Percentiles rank a stretch among this genome's conserved stretches.
phyloP scores from a whole-genome alignment of 2,329 filamentous ascomycete genomes.

The Alternaria ethzedia region DNA sequence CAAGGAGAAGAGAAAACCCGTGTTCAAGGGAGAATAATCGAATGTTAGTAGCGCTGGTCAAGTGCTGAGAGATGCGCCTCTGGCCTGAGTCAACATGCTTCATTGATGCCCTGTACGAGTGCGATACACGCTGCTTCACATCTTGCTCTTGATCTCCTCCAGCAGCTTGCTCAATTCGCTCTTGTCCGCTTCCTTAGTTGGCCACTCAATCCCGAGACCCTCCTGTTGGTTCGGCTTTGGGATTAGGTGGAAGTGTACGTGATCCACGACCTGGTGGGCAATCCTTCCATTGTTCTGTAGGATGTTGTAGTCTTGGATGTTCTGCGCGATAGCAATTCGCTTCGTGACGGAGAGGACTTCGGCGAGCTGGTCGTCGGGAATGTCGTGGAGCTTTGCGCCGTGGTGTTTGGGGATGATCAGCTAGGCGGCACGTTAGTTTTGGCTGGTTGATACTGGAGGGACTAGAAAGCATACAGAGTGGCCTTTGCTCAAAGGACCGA shows the following conservation, averaged over 20 bases:
- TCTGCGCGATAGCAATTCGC: conserved; percentile 79
- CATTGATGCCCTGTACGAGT: conserved; percentile 15
- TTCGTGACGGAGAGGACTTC: conserved; percentile 89
- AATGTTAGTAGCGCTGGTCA: not conserved
- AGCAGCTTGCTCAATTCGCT: conserved; percentile 78
- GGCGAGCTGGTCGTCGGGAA: conserved; percentile 83
- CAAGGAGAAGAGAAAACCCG: conserved; percentile 73
- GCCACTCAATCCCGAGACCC: conserved; percentile 83
- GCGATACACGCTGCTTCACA: conserved; percentile 57
- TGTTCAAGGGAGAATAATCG: conserved; percentile 62
- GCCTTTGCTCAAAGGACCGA: conserved; percentile 84
- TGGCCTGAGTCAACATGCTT: conserved; percentile 12
- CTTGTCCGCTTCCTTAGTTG: conserved; percentile 77
- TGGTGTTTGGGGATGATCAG: conserved; percentile 97
- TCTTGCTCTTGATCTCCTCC: conserved; percentile 88
- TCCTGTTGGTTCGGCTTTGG: conserved; percentile 88
- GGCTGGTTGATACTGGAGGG: not conserved
- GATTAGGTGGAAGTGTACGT: conserved; percentile 98
- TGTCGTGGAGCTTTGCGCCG: conserved; percentile 87
- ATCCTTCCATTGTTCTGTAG: conserved; percentile 94
- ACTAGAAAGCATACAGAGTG: conserved; percentile 72
- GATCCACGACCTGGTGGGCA: conserved; percentile 91
- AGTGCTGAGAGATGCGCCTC: not conserved
- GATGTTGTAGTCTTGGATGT: conserved; percentile 85
- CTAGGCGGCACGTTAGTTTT: conserved; percentile 54